Base-by-base conservation (phyloP, 352 stramenopile genomes). In the Globisporangium yorkense region DNA sequence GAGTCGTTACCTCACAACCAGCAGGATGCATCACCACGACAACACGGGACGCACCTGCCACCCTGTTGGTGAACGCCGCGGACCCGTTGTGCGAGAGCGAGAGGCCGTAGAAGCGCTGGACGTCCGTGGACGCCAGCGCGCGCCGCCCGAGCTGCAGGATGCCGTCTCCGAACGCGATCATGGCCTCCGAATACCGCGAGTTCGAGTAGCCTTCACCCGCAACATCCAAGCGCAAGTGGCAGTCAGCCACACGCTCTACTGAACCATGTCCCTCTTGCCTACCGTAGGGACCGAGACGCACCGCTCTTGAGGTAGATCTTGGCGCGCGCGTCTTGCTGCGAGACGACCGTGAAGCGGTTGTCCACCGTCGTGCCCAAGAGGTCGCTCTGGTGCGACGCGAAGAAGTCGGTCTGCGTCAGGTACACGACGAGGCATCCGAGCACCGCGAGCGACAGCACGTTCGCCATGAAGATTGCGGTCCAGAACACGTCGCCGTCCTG, bases 291-390 rank as follows among this genome's bases (percentile, higher is more conserved):
- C 6, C 8, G 3, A 43, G 5, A 48, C 52, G 48, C 27, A 93
- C 83, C 81, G 55, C 76, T 94, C 59, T 94, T 94, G 40, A 92
- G 66, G 57, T 81, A 78, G 52, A 92, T 92, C 67, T 87, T 77
- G 56, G 84, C 80, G 27, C 68, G 60, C 4, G 66, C 45, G 35
- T 82, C 76, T 49, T 91, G 68, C 20, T 82, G 64, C 35, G 84
- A 84, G 27, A 94, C 79, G 29, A 92, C 81, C 6, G 81, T 91
- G 47, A 92, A 94, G 15, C 80, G 69, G 31, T 92, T 87, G 53
- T 94, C 84, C 51, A 94, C 79, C 0, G 77, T 92, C 37, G 80
- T 87, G 20, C 81, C 82, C 39, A 94, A 82, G n/a, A 94, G 51
- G 31, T 94, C 82, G 35, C 67, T 86, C 60, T 92, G 84, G 59